phyloP scores from a whole-genome alignment of 2,329 filamentous ascomycete genomes.

The Juglanconis oblonga region DNA sequence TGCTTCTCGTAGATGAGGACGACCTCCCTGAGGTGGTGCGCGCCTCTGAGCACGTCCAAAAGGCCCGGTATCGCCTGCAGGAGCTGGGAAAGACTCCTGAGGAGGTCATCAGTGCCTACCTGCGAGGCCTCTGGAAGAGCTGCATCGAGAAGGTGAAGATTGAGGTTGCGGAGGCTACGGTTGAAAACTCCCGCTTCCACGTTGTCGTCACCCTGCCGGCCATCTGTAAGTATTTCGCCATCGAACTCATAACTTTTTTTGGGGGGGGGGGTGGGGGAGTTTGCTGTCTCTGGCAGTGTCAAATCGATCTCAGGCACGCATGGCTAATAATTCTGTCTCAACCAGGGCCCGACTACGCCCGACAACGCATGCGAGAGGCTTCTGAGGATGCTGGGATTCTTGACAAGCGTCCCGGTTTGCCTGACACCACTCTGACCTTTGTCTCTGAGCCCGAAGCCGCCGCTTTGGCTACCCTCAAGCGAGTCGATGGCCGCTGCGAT shows the following conservation, averaged over 20 bases:
- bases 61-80: not conserved
- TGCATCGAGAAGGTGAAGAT: conserved; percentile 24
- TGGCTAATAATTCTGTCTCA: not conserved
- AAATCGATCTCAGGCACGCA: too few species aligned
- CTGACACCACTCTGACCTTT: conserved; percentile 31
- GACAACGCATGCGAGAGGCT: conserved; percentile 34
- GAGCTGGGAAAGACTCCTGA: not conserved
- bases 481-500: conserved; percentile 22
- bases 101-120: conserved; percentile 23
- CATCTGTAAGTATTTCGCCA: conserved; percentile 31
- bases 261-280: too few species aligned
- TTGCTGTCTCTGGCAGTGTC: too few species aligned
- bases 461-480: conserved; percentile 34
- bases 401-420: conserved; percentile 18
- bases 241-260: not conserved
- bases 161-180: conserved; percentile 21
- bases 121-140: conserved; percentile 33
- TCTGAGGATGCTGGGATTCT: conserved; percentile 35
- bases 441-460: conserved; percentile 45
- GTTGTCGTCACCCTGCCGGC: conserved; percentile 43
- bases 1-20: conserved; percentile 31
- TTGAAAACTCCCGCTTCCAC: conserved; percentile 27
- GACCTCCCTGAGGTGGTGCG: conserved; percentile 28
- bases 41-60: conserved; percentile 21
- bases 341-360: conserved; percentile 33